Percentiles rank a stretch among this genome's conserved stretches.
Evolutionary conservation across 805 yeast species (phyloP).

Genomic region (Ogataea pignaliae): DNA sequence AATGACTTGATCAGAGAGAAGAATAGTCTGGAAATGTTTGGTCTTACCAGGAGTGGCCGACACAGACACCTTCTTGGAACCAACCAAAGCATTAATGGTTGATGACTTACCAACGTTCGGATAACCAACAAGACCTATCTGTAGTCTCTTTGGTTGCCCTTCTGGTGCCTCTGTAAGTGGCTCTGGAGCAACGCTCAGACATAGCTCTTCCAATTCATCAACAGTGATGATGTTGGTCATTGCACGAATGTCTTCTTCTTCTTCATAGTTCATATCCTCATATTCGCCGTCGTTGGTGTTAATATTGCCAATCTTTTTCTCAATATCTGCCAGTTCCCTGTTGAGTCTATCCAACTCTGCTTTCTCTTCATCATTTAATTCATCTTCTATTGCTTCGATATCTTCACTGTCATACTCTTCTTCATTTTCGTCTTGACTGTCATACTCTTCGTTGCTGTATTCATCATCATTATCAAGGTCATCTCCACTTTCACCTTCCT

Average conservation of each 20-base stretch:
- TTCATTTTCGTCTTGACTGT: slow-evolving; percentile 8
- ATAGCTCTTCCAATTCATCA: slow-evolving; percentile 78
- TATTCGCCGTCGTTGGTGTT: slow-evolving; percentile 23
- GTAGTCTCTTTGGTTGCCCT: slow-evolving; percentile 61
- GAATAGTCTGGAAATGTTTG: slow-evolving; percentile 96
- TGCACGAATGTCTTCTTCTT: slow-evolving; percentile 36
- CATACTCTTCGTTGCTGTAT: slow-evolving; percentile 11
- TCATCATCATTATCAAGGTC: slow-evolving; percentile 17
- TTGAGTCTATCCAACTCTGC: slow-evolving; percentile 13
- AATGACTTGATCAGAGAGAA: slow-evolving; percentile 73
- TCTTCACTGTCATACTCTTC: slow-evolving; percentile 20
- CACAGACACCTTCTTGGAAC: slow-evolving; percentile 96
- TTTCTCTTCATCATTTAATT: slow-evolving; percentile 15
- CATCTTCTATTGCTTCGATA: slow-evolving; percentile 10
- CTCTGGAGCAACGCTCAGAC: slow-evolving; percentile 73
- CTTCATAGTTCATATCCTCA: slow-evolving; percentile 17
- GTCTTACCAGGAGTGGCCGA: slow-evolving; percentile 99
- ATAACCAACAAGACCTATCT: slow-evolving; percentile 95
- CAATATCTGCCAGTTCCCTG: slow-evolving; percentile 22
- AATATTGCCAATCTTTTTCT: slow-evolving; percentile 11
- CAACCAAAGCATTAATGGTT: slow-evolving; percentile 95
- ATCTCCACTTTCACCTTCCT: slow-evolving; percentile 13
- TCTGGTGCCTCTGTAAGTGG: slow-evolving; percentile 47
- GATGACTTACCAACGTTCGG: slow-evolving; percentile 86
- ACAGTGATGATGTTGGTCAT: slow-evolving; percentile 70